Percentiles rank a stretch among this genome's conserved stretches.
Conservation (phyloP, 768 basidiomycete genomes). For the Cystoderma amianthinum region DNA sequence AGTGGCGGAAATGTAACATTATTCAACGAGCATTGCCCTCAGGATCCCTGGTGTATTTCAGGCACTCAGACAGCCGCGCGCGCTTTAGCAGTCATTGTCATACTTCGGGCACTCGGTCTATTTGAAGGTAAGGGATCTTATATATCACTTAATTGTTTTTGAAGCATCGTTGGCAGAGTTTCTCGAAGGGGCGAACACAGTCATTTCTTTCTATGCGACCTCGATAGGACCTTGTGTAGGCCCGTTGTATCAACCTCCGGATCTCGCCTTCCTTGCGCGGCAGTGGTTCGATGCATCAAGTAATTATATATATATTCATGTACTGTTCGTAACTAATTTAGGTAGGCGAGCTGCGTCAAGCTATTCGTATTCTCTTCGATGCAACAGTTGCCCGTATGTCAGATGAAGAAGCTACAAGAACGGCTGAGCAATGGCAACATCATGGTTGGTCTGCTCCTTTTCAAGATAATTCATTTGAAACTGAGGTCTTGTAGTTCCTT, state of each 20-base stretch:
- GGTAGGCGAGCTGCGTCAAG: constrained; percentile 70
- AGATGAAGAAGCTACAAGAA: constrained; percentile 53
- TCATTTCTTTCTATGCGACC: constrained; percentile 76
- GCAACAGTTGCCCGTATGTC: constrained; percentile 59
- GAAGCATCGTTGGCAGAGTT: constrained; percentile 41
- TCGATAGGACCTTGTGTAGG: constrained; percentile 63
- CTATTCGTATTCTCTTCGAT: constrained; percentile 75
- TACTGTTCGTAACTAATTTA: too few species aligned
- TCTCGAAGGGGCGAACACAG: constrained; percentile 60
- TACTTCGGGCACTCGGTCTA: constrained; percentile 67
- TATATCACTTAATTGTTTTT: background rate
- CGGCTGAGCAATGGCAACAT: constrained; percentile 62
- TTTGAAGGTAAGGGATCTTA: constrained; percentile 46
- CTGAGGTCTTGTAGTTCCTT: constrained; percentile 41
- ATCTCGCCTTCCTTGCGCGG: constrained; percentile 63
- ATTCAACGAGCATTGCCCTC: constrained; percentile 26
- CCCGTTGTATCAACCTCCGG: constrained; percentile 54
- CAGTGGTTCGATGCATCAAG: constrained; percentile 75
- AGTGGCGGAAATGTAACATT: constrained; percentile 22
- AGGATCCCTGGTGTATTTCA: constrained; percentile 69
- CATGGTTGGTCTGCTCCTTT: too few species aligned
- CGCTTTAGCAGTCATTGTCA: constrained; percentile 55
- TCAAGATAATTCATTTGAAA: too few species aligned
- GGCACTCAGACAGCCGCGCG: constrained; percentile 62
- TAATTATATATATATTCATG: too few species aligned